phyloP scores from a whole-genome alignment of 1,284 basidiomycete species.

The Rhodotorula sp. region DNA sequence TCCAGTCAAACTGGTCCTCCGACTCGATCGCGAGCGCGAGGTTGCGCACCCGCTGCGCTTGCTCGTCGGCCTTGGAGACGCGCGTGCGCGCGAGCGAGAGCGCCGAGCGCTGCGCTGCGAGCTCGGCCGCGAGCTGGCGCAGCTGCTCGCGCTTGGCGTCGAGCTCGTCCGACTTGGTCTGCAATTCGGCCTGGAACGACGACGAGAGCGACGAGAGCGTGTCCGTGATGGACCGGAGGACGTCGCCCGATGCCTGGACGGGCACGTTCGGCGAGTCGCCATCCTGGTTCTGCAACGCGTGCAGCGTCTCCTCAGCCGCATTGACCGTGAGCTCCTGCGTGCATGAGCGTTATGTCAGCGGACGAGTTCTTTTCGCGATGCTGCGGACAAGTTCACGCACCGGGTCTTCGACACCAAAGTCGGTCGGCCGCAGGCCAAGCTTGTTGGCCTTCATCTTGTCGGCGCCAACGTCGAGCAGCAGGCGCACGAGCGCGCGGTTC shows the following conservation, averaged over 20 bases:
- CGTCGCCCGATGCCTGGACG: slow-evolving; percentile 79
- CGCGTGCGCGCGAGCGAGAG: slow-evolving; percentile 71
- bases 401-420: slow-evolving; percentile 89
- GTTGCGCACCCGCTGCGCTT: slow-evolving; percentile 73
- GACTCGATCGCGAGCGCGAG: slow-evolving; percentile 73
- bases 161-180: slow-evolving; percentile 80
- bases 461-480: slow-evolving; percentile 88
- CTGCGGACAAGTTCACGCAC: slow-evolving; percentile 4
- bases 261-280: background rate
- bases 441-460: slow-evolving; percentile 91
- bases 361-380: background rate
- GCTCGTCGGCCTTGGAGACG: slow-evolving; percentile 73
- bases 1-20: slow-evolving; percentile 83
- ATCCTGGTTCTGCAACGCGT: slow-evolving; percentile 2
- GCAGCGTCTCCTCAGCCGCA: slow-evolving; percentile 59
- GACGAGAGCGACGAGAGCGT: slow-evolving; percentile 75
- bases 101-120: slow-evolving; percentile 83
- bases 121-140: slow-evolving; percentile 81
- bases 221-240: slow-evolving; percentile 79
- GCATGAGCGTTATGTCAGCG: slow-evolving; percentile 41
- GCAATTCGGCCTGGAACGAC: slow-evolving; percentile 82
- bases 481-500: slow-evolving; percentile 81
- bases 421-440: slow-evolving; percentile 84
- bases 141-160: slow-evolving; percentile 77
- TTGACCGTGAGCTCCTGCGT: slow-evolving; percentile 56